phyloP scores from a whole-genome alignment of 352 stramenopile genomes.

The Phytopythium chamaehyphon region DNA sequence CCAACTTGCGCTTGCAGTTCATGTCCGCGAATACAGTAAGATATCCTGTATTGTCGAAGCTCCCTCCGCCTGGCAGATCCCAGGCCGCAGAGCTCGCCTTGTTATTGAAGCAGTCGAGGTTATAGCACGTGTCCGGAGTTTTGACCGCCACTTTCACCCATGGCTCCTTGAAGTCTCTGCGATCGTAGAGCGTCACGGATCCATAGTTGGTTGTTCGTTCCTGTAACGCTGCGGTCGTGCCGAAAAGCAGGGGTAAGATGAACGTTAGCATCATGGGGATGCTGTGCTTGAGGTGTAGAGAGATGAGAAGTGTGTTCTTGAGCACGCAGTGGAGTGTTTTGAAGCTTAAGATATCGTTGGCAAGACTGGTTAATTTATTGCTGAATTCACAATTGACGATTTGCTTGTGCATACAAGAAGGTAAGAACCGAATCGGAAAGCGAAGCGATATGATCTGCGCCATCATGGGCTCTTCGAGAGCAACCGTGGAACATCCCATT shows the following conservation, averaged over 20 bases:
- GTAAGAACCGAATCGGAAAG: no score
- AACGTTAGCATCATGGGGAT: no score
- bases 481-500: no score
- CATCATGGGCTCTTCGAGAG: no score
- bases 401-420: no score
- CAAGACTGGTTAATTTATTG: no score
- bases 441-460: no score
- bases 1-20: background rate
- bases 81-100: conserved; percentile 5
- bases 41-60: background rate
- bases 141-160: background rate
- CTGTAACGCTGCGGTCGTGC: background rate
- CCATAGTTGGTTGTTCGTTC: background rate
- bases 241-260: background rate
- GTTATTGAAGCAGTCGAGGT: background rate
- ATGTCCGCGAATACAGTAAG: background rate
- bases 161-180: background rate
- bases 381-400: no score
- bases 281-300: no score
- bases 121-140: background rate
- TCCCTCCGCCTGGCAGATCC: background rate
- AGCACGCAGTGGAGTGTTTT: no score
- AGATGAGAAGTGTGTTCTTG: no score
- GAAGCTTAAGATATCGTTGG: no score
- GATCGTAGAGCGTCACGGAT: background rate